phyloP scores from a whole-genome alignment of 2,329 filamentous ascomycete species.

The Fusarium globosum region DNA sequence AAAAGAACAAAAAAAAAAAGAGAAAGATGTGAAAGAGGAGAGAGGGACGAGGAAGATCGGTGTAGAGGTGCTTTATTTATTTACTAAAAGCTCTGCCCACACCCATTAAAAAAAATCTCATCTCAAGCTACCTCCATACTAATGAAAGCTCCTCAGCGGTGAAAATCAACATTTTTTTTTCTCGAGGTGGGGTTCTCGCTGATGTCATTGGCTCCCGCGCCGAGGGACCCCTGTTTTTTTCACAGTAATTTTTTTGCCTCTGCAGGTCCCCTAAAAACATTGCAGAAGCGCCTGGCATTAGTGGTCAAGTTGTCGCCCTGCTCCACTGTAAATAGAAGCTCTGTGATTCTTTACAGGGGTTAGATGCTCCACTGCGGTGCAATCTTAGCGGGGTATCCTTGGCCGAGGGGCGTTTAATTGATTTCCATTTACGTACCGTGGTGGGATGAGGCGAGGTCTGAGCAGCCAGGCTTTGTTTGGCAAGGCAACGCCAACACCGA shows the following conservation, averaged over 20 bases:
- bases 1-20: background rate
- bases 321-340: slow-evolving; percentile 34
- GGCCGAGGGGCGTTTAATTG: slow-evolving; percentile 31
- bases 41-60: slow-evolving; percentile 4
- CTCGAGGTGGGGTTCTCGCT: slow-evolving; percentile 39
- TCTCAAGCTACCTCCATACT: background rate
- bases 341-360: slow-evolving; percentile 33
- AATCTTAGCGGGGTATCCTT: slow-evolving; percentile 35
- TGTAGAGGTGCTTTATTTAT: slow-evolving; percentile 30
- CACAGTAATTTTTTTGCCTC: slow-evolving; percentile 21
- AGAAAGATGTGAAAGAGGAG: slow-evolving; percentile 7
- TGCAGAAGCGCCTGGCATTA: slow-evolving; percentile 26
- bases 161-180: slow-evolving; percentile 43
- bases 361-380: background rate
- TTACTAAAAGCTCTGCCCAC: slow-evolving; percentile 11
- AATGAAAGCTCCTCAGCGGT: slow-evolving; percentile 33
- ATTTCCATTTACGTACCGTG: background rate
- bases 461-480: background rate
- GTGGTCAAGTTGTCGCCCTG: slow-evolving; percentile 23
- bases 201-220: slow-evolving; percentile 46
- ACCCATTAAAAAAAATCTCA: slow-evolving; percentile 16
- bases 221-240: slow-evolving; percentile 37
- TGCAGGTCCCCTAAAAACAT: slow-evolving; percentile 25
- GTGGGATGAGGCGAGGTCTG: background rate
- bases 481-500: slow-evolving; percentile 9